A percentile compares a stretch with the other conserved stretches of the same genome.
Conservation (phyloP, 192 early-diverging fungal genomes). For the Backusella australiensis region DNA sequence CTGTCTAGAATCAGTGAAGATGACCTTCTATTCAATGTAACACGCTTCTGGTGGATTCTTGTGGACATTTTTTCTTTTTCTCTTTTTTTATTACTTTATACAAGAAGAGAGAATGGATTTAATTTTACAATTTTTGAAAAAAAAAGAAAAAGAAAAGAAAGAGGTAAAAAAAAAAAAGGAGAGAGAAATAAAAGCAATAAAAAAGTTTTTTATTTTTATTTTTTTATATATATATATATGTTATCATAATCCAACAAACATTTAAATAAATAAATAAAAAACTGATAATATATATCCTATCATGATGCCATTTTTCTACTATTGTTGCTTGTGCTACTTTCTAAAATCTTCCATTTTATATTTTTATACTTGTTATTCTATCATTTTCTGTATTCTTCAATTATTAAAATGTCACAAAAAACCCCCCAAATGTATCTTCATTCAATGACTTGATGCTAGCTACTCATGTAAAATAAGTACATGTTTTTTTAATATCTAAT, state of each 20-base stretch:
- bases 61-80: background rate
- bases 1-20: slow-evolving; percentile 3
- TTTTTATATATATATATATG: background rate
- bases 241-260: background rate
- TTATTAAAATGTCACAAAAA: too few relatives aligned
- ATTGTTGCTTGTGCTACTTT: background rate
- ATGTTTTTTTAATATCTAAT: background rate
- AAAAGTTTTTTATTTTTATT: too few relatives aligned
- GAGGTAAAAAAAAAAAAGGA: background rate
- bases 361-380: too few relatives aligned
- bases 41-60: slow-evolving; percentile 10
- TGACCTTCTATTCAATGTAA: slow-evolving; percentile 11
- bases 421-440: too few relatives aligned
- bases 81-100: background rate
- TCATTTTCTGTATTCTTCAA: too few relatives aligned
- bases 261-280: background rate
- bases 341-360: background rate
- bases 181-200: background rate
- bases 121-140: background rate
- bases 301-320: slow-evolving; percentile 4
- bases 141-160: background rate
- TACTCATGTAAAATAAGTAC: too few relatives aligned
- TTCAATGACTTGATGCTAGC: too few relatives aligned
- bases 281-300: background rate
- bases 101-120: background rate